Base-by-base conservation (phyloP, 192 early-diverging fungal genomes). In the Linderina pennispora region DNA sequence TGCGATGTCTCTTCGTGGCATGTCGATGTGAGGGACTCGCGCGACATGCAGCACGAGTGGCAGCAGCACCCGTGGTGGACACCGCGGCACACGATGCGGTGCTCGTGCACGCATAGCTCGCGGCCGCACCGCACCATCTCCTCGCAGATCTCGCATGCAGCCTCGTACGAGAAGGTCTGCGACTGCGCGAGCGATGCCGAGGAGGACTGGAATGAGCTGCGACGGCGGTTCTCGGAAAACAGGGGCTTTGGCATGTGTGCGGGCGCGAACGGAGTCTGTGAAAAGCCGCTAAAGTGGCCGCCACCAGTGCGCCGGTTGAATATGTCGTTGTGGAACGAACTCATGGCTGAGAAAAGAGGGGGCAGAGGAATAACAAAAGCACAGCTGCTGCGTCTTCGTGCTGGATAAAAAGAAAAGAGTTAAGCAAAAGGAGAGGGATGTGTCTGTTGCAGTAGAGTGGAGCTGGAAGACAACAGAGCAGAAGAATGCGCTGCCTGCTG, bases 251-350 rank as follows among this genome's bases (percentile, higher is more conserved):
- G 65, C 58, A 69, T 69, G 22, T 24, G 45, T 8, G 65, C 44
- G 0, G 65, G 44, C 0, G 65, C 65, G 40, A 69, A 69, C 36
- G 53, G 53, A 50, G 53, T 55, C 32, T 69, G 62, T 13, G 38
- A 26, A 20, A 65, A 65, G 15, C 53, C 62, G 35, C 33, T 44
- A 17, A 65, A 13, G 15, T 57, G 57, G 40, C 36, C 49, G 13
- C 11, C 36, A 45, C 62, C 57, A 16, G 43, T 26, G 20, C 62
- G 55, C 1, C 46, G 21, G 46, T 48, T 48, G 36, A 48, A 48
- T 8, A 48, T 49, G 40, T 69, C 65, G 55, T 69, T 55, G 36
- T 69, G 65, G 38, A 69, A 69, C 17, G 58, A 48, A 39, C 55
- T 69, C 65, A 69, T 69, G 6, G 9, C 21, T 21, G 33, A 46